Conservation (phyloP, 495 filamentous ascomycete species). For the Aspergillus nanangensis region DNA sequence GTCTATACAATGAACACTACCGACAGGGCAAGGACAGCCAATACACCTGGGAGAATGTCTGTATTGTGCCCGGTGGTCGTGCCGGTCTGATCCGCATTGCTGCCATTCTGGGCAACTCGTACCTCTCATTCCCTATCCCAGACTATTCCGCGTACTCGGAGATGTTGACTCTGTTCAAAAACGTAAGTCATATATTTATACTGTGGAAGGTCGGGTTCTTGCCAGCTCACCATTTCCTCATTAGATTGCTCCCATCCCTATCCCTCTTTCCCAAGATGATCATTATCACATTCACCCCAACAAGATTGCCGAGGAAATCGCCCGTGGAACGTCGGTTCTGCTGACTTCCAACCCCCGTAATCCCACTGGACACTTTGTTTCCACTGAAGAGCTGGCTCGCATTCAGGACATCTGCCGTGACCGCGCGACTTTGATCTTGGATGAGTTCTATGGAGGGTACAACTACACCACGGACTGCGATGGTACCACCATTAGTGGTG, state of each 20-base stretch:
- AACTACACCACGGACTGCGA: slow-evolving; percentile 92
- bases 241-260: slow-evolving; percentile 87
- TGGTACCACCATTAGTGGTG: slow-evolving; percentile 79
- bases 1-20: slow-evolving; percentile 90
- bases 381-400: slow-evolving; percentile 72
- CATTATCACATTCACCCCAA: slow-evolving; percentile 87
- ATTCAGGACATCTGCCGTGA: slow-evolving; percentile 92
- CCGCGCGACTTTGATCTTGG: slow-evolving; percentile 84
- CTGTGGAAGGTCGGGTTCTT: not conserved
- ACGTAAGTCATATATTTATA: slow-evolving; percentile 50
- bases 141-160: slow-evolving; percentile 86
- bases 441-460: slow-evolving; percentile 96
- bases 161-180: slow-evolving; percentile 90
- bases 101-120: slow-evolving; percentile 87
- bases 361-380: slow-evolving; percentile 84
- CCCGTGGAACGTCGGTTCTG: slow-evolving; percentile 81
- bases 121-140: slow-evolving; percentile 82
- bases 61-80: slow-evolving; percentile 90
- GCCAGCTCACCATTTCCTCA: no score
- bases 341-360: slow-evolving; percentile 96
- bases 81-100: slow-evolving; percentile 93
- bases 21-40: slow-evolving; percentile 81
- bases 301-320: slow-evolving; percentile 87
- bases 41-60: slow-evolving; percentile 99
- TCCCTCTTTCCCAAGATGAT: slow-evolving; percentile 76